Percentiles rank a stretch among this genome's conserved stretches.
Conservation (phyloP, 192 early-diverging fungal genomes). For the Coemansia sp. region DNA sequence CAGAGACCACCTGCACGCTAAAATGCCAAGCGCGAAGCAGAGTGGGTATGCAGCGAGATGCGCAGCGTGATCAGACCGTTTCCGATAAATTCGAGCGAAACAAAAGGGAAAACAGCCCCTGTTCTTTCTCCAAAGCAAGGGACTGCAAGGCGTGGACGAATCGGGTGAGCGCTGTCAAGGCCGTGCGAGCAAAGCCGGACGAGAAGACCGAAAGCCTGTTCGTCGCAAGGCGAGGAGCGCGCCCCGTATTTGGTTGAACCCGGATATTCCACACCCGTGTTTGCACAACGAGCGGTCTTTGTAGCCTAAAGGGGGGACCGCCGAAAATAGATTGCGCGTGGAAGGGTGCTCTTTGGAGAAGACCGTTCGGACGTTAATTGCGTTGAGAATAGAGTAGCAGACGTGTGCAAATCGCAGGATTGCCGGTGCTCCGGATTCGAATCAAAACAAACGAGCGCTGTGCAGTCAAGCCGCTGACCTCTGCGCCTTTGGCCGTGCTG, state of each 20-base stretch:
- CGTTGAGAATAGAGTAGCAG: slow-evolving; percentile 8
- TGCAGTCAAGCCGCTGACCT: neutral
- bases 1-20: slow-evolving; percentile 1
- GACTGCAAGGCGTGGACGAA: slow-evolving; percentile 10
- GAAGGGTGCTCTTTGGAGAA: slow-evolving; percentile 3
- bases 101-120: neutral
- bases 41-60: neutral
- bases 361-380: neutral
- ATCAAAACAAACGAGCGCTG: slow-evolving; percentile 4
- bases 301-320: slow-evolving; percentile 3
- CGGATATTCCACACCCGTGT: neutral
- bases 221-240: neutral
- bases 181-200: slow-evolving; percentile 7
- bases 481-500: slow-evolving; percentile 1
- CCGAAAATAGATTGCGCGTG: slow-evolving; percentile 1
- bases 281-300: slow-evolving; percentile 15
- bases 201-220: neutral
- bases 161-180: slow-evolving; percentile 3
- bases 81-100: slow-evolving; percentile 3
- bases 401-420: slow-evolving; percentile 8
- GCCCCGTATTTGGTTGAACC: neutral
- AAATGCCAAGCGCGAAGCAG: slow-evolving; percentile 1
- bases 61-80: slow-evolving; percentile 12
- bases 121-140: slow-evolving; percentile 6
- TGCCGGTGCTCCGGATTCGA: neutral